Evolutionary conservation across 2,329 filamentous ascomycete genomes (phyloP), one percentile per base, ranked within the genome.

Genomic region (Aspergillus quadrilineatus): DNA sequence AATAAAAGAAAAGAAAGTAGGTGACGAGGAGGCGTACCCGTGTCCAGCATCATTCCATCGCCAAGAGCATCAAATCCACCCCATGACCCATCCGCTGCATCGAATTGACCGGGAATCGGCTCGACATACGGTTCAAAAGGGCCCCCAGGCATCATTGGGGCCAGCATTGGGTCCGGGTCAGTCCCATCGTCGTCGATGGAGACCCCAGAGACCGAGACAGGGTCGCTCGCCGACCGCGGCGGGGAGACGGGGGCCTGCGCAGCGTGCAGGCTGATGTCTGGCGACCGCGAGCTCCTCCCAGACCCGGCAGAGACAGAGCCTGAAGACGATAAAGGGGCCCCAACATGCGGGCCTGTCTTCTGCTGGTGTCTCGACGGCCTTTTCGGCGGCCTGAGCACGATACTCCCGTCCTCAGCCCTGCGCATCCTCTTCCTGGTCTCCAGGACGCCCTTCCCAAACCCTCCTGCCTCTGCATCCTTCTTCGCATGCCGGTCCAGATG

Each of bases 11-110:
- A 7, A 39, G 14, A 47, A 4, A 4, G 5, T 8, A 2, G n/a
- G 6, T 39, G 12, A 30, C 14, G 57, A 2, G n/a, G 6, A 44
- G 12, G 26, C 14, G 57, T 69, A 75, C 74, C 74, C 50, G 84
- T 86, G 64, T 86, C 84, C 44, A 83, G 80, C 63, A 86, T 85
- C 34, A 81, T 77, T 22, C 22, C 22, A 50, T 85, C 80, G 50
- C 83, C 80, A 14, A 34, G 10, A 7, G 7, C 30, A 34, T 62
- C 62, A n/a, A 65, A 34, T 9, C 60, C 65, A 12, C 62, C 61
- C 58, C 63, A 71, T 1, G 69, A 69, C 1, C 69, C 69, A 59
- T 72, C 69, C 0, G 69, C 68, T 1, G 69, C 69, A 51, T 71
- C 69, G 42, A 71, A 72, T 30, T 72, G 69, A 1, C 69, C 69